phyloP scores from a whole-genome alignment of 2,329 filamentous ascomycete species.

The Colletotrichum musicola region DNA sequence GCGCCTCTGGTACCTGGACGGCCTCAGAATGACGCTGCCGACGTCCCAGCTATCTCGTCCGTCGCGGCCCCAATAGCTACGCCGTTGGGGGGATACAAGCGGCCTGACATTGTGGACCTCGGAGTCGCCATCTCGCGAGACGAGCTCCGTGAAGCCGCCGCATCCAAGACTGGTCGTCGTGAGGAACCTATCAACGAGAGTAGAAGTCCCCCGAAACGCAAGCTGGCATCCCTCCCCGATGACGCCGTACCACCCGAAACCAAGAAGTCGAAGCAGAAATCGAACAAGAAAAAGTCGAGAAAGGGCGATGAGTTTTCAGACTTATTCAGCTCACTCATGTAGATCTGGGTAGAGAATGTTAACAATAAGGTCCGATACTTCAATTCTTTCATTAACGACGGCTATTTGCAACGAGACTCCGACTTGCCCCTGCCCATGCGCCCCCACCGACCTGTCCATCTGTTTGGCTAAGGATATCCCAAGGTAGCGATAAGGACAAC shows the following conservation, averaged over 20 bases:
- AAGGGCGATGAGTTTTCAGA: constrained; percentile 78
- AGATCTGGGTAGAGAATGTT: constrained; percentile 29
- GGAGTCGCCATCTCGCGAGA: constrained; percentile 48
- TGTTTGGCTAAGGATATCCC: constrained; percentile 26
- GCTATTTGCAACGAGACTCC: constrained; percentile 37
- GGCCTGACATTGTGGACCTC: constrained; percentile 42
- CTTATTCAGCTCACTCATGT: constrained; percentile 74
- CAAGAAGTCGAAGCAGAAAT: constrained; percentile 47
- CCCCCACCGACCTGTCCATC: constrained; percentile 33
- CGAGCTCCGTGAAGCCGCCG: constrained; percentile 15
- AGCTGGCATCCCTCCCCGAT: not conserved
- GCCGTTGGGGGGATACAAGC: constrained; percentile 35
- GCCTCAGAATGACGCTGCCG: not conserved
- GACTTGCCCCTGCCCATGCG: constrained; percentile 36
- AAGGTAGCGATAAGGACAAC: constrained; percentile 22
- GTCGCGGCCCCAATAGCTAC: not conserved
- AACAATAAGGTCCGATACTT: constrained; percentile 4
- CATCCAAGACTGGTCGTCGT: not conserved
- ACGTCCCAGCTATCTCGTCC: not conserved
- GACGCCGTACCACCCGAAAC: not conserved
- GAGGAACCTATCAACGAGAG: not conserved
- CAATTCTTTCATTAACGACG: constrained; percentile 38
- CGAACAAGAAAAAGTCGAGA: constrained; percentile 57
- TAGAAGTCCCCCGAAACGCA: constrained; percentile 21
- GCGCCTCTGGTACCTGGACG: constrained; percentile 47